phyloP scores from a whole-genome alignment of 176 grass and related monocot genomes.

The Elaeis guineensis region DNA sequence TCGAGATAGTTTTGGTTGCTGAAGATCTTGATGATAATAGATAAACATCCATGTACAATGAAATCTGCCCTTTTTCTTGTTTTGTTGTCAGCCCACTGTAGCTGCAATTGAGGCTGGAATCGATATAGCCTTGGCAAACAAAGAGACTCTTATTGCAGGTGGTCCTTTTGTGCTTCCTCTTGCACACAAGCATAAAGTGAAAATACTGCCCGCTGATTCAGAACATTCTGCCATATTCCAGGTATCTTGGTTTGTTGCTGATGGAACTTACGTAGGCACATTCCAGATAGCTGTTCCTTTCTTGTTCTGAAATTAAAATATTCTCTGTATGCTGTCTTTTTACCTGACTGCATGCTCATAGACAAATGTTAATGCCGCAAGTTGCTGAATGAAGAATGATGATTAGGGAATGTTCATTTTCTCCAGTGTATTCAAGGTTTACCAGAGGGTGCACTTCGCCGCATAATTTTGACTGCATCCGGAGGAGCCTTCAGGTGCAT shows the following conservation, averaged over 20 bases:
- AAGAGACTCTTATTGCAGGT: constrained; percentile 98
- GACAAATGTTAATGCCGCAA: neutral
- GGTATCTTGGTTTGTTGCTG: constrained; percentile 34
- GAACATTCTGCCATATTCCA: constrained; percentile 99
- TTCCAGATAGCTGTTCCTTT: too few relatives aligned
- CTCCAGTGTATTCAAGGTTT: constrained; percentile 94
- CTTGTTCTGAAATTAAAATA: too few relatives aligned
- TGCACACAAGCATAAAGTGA: constrained; percentile 94
- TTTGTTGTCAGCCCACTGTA: constrained; percentile 63
- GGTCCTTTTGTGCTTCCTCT: constrained; percentile 97
- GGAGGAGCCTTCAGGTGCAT: constrained; percentile 91
- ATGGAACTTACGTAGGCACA: neutral
- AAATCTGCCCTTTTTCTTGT: neutral
- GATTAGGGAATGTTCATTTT: neutral
- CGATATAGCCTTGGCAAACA: constrained; percentile 93
- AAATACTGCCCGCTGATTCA: constrained; percentile 98
- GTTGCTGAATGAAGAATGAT: neutral
- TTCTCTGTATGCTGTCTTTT: neutral
- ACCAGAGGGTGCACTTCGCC: constrained; percentile 69
- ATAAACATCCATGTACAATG: neutral
- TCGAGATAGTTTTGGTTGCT: too few relatives aligned
- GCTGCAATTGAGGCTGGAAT: constrained; percentile 96
- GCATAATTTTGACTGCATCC: constrained; percentile 93
- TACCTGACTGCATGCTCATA: too few relatives aligned
- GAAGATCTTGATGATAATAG: too few relatives aligned